Evolutionary conservation across 768 basidiomycete species (phyloP).

Genomic region (Panaeolus papilionaceus): DNA sequence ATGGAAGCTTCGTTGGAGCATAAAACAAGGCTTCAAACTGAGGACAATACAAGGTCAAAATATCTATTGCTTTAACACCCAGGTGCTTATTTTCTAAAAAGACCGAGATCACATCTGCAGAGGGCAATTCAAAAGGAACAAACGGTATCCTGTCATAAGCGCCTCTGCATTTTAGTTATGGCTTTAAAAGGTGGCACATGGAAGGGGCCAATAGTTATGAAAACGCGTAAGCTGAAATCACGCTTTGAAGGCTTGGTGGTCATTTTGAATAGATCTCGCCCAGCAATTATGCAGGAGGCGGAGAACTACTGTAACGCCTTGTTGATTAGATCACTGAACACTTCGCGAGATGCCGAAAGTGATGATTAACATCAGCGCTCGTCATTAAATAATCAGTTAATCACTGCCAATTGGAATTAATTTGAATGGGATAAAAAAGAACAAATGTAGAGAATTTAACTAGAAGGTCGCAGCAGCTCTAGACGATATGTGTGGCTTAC

Average conservation of each 20-base stretch:
- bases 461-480: background rate
- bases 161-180: background rate
- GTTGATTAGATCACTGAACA: background rate
- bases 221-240: background rate
- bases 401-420: background rate
- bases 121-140: background rate
- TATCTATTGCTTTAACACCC: background rate
- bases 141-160: background rate
- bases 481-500: background rate
- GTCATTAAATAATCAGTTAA: background rate
- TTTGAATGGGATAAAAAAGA: background rate
- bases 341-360: constrained; percentile 8
- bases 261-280: background rate
- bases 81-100: background rate
- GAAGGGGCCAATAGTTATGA: no score
- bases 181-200: background rate
- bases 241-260: background rate
- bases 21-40: background rate
- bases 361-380: constrained; percentile 6
- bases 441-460: background rate
- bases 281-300: background rate
- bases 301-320: background rate
- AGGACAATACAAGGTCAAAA: background rate
- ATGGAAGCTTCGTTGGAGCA: background rate
- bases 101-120: background rate